Base-by-base conservation (phyloP, 1,284 basidiomycete genomes). In the Rhodotorula sp. region DNA sequence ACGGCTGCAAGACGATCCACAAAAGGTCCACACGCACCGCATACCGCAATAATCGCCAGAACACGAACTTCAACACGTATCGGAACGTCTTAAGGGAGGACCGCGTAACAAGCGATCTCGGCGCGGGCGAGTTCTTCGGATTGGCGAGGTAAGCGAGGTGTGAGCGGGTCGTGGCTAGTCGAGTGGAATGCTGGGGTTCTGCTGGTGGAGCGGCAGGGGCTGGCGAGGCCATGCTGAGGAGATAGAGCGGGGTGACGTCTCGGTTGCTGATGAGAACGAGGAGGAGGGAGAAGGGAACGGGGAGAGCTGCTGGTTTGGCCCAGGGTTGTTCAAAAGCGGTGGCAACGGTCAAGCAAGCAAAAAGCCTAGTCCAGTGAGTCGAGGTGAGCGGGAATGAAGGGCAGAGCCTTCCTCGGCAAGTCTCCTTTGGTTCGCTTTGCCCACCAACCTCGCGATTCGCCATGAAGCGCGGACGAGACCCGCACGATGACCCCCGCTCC, bases 71-170 rank as follows among this genome's bases (percentile, higher is more conserved):
- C 19, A 81, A 59, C 5, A 79, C 77, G 66, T 82, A 82, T 52
- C 82, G 66, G 19, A 80, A 70, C 2, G 81, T 81, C 5, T 73
- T 80, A 51, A 82, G 73, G 0, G 78, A 68, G 0, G 79, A 79
- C 9, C 82, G 66, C 0, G 80, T 81, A 20, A 78, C 75, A 46
- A 81, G 71, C 8, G 76, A 78, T 10, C 73, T 71, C 7, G 82
- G 81, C 11, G 76, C 77, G 15, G 70, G 66, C 0, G 78, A 75
- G 29, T 71, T 74, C 3, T 76, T 74, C 0, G 81, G 81, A 9
- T 81, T 74, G 19, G 78, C 77, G 46, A 82, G 77, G 71, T 80
- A 82, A 17, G 71, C 64, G 15, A 80, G 62, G 60, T 81, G 81
- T n/a, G 76, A 24, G 36, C 64, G 60, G 8, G 70, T 59, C 24